Base-by-base conservation (phyloP, 306 rosid genomes). In the Citrullus mucosospermus region DNA sequence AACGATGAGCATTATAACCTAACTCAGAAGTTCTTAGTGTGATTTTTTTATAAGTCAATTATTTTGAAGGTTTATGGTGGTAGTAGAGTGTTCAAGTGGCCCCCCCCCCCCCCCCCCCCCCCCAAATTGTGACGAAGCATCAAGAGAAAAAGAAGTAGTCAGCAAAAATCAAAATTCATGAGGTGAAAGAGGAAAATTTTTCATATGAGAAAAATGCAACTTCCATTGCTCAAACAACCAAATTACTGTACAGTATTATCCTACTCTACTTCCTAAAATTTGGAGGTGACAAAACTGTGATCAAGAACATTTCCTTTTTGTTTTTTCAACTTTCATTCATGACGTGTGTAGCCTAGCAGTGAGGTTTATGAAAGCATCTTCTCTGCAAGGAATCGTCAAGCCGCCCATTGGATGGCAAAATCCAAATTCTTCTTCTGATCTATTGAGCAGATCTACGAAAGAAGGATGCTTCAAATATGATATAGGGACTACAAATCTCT, bases 401-500 rank as follows among this genome's bases (percentile, higher is more conserved):
- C 88, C 87, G 1, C 91, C 91, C 85, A 82, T 87, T 3, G 93
- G 93, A 78, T 86, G 93, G 39, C 75, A 41, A 68, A 69, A 89
- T 25, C 90, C 91, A 6, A 85, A 91, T 61, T 91, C 96, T 63
- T 85, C 89, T 80, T 85, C 90, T 50, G 77, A 72, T 17, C 58
- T 72, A 50, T 72, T 75, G 6, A 89, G 78, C 74, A 89, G 67
- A 20, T 83, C 84, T 61, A 75, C 85, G 43, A 91, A 89, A 18
- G 73, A 68, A 75, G 87, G 85, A 25, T 86, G 74, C 41, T 85
- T 84, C 82, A 90, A 78, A 78, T 78, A 87, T 16, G 84, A 76
- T 38, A 84, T 44, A 0, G 89, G 92, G 41, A 90, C 81, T 73
- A 82, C 78, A 66, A 79, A 86, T 62, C 86, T 53, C 86, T 80